Evolutionary conservation across 2,329 filamentous ascomycete genomes (phyloP).

Genomic region (Diaporthe sp.): DNA sequence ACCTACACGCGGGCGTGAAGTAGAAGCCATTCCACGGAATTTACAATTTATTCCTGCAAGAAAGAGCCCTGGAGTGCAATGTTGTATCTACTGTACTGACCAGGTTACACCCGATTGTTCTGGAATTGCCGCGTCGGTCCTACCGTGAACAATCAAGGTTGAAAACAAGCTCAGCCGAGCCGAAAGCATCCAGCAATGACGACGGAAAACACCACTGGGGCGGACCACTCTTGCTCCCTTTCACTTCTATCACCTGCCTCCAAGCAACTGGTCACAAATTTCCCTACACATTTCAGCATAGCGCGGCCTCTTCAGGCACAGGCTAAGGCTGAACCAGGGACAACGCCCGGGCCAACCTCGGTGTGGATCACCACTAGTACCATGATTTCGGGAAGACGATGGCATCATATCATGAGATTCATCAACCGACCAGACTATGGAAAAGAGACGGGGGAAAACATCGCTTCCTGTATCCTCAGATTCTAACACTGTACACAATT

Average conservation of each 20-base stretch:
- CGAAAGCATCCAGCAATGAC: slow-evolving; percentile 16
- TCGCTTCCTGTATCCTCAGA: slow-evolving; percentile 1
- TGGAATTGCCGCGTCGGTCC: background rate
- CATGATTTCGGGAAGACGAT: slow-evolving; percentile 10
- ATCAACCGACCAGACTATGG: slow-evolving; percentile 10
- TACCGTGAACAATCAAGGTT: slow-evolving; percentile 31
- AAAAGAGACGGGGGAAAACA: background rate
- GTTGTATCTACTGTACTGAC: background rate
- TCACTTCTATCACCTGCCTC: background rate
- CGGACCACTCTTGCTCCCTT: background rate
- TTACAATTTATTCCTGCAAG: background rate
- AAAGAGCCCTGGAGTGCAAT: background rate
- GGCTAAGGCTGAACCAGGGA: slow-evolving; percentile 6
- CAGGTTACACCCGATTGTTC: background rate
- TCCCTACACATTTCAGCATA: background rate
- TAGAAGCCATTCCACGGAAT: too few relatives aligned
- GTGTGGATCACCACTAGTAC: slow-evolving; percentile 13
- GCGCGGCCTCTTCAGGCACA: background rate
- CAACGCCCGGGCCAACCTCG: slow-evolving; percentile 18
- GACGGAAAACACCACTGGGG: background rate
- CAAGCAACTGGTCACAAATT: slow-evolving; percentile 2
- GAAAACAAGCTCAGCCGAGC: slow-evolving; percentile 28
- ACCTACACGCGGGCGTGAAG: background rate
- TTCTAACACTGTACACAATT: background rate
- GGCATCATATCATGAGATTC: slow-evolving; percentile 36